Conservation (phyloP, 805 yeast genomes). For the Pichia pseudocactophila region DNA sequence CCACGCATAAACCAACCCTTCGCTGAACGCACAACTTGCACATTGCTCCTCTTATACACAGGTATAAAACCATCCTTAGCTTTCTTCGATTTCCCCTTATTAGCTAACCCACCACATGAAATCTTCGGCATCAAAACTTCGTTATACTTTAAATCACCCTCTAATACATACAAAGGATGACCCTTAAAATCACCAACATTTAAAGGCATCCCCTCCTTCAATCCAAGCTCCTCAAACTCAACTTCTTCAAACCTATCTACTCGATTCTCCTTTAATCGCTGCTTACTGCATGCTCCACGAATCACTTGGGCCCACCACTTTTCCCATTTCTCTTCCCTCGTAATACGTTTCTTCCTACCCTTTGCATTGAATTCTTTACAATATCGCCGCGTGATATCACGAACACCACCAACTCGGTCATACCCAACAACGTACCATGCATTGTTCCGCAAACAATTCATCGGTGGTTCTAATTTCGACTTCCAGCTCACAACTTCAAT, state of each 20-base stretch:
- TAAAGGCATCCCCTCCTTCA: constrained; percentile 81
- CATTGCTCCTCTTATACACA: constrained; percentile 61
- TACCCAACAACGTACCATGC: constrained; percentile 72
- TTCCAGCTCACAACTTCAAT: constrained; percentile 53
- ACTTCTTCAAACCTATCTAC: constrained; percentile 48
- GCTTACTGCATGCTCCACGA: constrained; percentile 23
- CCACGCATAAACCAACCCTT: constrained; percentile 85
- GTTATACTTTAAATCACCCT: constrained; percentile 59
- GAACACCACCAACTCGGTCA: constrained; percentile 52
- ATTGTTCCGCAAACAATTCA: constrained; percentile 45
- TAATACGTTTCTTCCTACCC: constrained; percentile 63
- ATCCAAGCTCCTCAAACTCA: constrained; percentile 52
- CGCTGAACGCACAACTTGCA: constrained; percentile 57
- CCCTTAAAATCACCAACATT: constrained; percentile 72
- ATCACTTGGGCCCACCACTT: constrained; percentile 53
- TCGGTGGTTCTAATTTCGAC: constrained; percentile 55
- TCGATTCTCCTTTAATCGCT: constrained; percentile 18
- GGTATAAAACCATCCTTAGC: constrained; percentile 35
- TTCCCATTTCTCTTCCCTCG: constrained; percentile 45
- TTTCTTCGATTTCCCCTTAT: constrained; percentile 30
- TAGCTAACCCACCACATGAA: constrained; percentile 64
- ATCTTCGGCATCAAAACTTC: constrained; percentile 64
- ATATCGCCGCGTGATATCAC: constrained; percentile 84
- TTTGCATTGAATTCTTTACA: constrained; percentile 62
- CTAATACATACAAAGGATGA: constrained; percentile 82